These are phyloP conservation scores for Oryza punctata DNA, from an alignment of 176 grass and related monocot genomes.

Conservation along the genomic window DNA sequence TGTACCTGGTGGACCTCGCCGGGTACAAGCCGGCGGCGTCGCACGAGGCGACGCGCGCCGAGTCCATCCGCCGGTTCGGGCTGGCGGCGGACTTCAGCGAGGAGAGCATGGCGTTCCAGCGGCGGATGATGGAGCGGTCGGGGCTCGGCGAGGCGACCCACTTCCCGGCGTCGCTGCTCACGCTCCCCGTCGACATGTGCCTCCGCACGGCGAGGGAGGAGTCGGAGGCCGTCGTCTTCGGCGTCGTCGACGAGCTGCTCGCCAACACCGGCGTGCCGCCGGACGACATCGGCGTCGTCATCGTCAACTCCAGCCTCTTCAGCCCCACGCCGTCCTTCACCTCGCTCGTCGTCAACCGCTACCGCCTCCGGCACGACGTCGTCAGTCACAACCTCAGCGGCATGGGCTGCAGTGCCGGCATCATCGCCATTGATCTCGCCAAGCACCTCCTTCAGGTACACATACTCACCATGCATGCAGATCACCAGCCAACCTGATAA, in stretches of 20 bases:
- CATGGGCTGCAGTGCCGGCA: constrained; percentile 81
- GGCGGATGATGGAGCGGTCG: constrained; percentile 58
- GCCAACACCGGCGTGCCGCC: constrained; percentile 34
- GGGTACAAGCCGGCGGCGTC: constrained; percentile 38
- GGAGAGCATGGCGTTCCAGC: constrained; percentile 56
- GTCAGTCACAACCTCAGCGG: constrained; percentile 68
- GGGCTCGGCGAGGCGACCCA: constrained; percentile 57
- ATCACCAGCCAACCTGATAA: too few relatives aligned
- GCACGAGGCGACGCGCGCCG: constrained; percentile 35
- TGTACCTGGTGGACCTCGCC: constrained; percentile 54
- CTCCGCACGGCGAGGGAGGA: constrained; percentile 55
- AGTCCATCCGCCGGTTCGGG: constrained; percentile 35
- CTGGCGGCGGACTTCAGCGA: constrained; percentile 30
- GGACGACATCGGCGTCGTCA: constrained; percentile 42
- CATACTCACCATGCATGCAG: background rate
- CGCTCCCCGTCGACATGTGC: constrained; percentile 33
- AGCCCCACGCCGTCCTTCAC: constrained; percentile 71
- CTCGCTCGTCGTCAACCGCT: constrained; percentile 56
- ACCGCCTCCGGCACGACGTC: constrained; percentile 44
- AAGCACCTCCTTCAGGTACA: constrained; percentile 69
- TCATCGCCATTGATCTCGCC: constrained; percentile 73
- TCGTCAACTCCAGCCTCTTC: constrained; percentile 75
- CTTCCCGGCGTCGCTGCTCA: constrained; percentile 52
- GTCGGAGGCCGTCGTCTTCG: constrained; percentile 57
- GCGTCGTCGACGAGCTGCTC: constrained; percentile 46